A percentile compares a stretch with the other conserved stretches of the same genome.
Evolutionary conservation across 2,329 filamentous ascomycete genomes (phyloP).

Genomic region (Cryphonectria nitschkei): DNA sequence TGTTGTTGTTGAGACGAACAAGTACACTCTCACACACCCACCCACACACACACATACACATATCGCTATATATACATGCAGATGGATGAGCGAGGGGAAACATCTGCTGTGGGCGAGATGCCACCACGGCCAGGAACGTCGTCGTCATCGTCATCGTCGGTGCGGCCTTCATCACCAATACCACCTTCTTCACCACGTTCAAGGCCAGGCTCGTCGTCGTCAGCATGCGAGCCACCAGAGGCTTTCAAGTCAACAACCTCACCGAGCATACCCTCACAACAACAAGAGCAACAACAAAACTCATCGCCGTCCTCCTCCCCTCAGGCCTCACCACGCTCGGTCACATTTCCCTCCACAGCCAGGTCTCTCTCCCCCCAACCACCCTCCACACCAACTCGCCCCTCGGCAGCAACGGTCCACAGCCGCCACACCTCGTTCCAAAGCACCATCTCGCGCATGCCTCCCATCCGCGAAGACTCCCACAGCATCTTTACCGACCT

Average conservation of each 20-base stretch:
- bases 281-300: neutral
- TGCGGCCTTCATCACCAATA: neutral
- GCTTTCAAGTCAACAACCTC: neutral
- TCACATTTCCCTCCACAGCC: neutral
- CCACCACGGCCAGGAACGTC: neutral
- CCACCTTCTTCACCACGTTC: neutral
- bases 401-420: conserved; percentile 2
- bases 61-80: neutral
- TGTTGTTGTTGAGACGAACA: neutral
- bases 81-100: neutral
- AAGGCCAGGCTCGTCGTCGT: neutral
- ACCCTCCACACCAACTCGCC: neutral
- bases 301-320: neutral
- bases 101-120: neutral
- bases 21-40: neutral
- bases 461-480: conserved; percentile 23
- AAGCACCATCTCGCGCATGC: conserved; percentile 20
- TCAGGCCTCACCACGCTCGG: neutral
- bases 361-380: neutral
- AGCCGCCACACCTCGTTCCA: conserved; percentile 9
- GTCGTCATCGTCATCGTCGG: neutral
- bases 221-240: neutral
- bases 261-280: neutral
- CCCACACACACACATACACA: neutral
- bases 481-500: conserved; percentile 18